Evolutionary conservation across 2,329 filamentous ascomycete genomes (phyloP), one percentile per base, ranked within the genome.

Genomic region (Hymenotorrendiella dingleyae): DNA sequence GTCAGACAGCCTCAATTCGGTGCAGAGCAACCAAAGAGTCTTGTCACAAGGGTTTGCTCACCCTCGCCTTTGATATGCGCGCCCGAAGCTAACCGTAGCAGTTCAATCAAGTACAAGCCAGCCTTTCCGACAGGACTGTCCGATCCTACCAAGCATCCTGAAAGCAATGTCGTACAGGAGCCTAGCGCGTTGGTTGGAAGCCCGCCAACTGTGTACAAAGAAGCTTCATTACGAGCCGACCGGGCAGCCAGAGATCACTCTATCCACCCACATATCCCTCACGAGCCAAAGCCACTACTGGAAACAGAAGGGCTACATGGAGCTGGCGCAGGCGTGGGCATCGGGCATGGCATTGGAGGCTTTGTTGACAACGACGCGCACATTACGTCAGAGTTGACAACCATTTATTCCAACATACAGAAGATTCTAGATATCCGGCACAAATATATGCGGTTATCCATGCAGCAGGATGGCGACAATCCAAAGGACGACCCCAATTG

Each of bases 341-440:
- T 80, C n/a, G 78, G 79, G 3, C 70, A 75, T 50, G 77, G 81
- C 23, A 76, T 45, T 14, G 59, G 76, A 55, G 82, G 80, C 7
- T 79, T 84, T 54, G 80, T 80, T 33, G 76, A 84, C 42, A 82
- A 77, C 34, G 87, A 94, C 55, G 79, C 84, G 28, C 82, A 84
- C 40, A 84, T 97, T 53, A 88, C 87, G 2, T 74, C 84, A 2
- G 93, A 98, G 65, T 69, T 98, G 51, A 80, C 78, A 55, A 76
- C 80, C 16, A 96, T 98, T 52, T 96, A 94, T 57, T 82, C 81
- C 52, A 94, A 93, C 54, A 88, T 98, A 43, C 86, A 94, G 62
- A 84, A 84, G 53, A 79, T 97, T n/a, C 67, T 96, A 34, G 87
- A 96, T 55, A 72, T 90, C 29, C 80, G 93, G 47, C 82, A 89